Percentiles rank a stretch among this genome's conserved stretches.
phyloP scores from a whole-genome alignment of 345 rosid species.

The Laguncularia racemosa region DNA sequence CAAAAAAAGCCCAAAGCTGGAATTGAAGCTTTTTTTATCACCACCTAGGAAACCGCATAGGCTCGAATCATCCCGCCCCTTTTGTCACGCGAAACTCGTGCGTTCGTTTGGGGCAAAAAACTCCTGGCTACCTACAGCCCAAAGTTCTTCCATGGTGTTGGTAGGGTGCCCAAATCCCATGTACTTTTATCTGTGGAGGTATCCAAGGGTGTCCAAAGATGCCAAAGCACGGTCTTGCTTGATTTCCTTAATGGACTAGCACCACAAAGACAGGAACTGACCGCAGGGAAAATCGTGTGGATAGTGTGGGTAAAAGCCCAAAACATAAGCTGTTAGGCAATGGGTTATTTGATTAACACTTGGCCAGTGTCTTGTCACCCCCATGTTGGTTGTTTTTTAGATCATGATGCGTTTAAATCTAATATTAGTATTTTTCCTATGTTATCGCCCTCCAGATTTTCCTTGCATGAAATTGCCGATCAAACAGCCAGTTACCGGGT shows the following conservation, averaged over 20 bases:
- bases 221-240: slow-evolving; percentile 54
- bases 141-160: slow-evolving; percentile 25
- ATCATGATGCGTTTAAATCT: too few relatives aligned
- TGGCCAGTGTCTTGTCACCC: too few relatives aligned
- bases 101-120: slow-evolving; percentile 25
- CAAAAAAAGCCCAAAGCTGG: slow-evolving; percentile 22
- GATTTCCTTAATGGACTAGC: slow-evolving; percentile 20
- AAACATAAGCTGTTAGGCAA: too few relatives aligned
- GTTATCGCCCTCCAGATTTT: too few relatives aligned
- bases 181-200: slow-evolving; percentile 54
- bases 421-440: too few relatives aligned
- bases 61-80: slow-evolving; percentile 3
- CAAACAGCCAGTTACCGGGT: too few relatives aligned
- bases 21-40: slow-evolving; percentile 40
- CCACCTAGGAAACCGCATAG: slow-evolving; percentile 16
- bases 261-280: slow-evolving; percentile 12
- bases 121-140: slow-evolving; percentile 11
- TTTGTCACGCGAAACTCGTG: slow-evolving; percentile 32
- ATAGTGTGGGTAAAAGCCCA: too few relatives aligned
- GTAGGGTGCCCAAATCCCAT: slow-evolving; percentile 55
- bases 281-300: too few relatives aligned
- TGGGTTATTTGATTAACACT: too few relatives aligned
- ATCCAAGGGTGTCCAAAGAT: slow-evolving; percentile 50
- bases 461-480: too few relatives aligned
- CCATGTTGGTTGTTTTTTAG: too few relatives aligned